Conservation (phyloP, 176 grass and related monocot genomes). For the Zea luxurians region DNA sequence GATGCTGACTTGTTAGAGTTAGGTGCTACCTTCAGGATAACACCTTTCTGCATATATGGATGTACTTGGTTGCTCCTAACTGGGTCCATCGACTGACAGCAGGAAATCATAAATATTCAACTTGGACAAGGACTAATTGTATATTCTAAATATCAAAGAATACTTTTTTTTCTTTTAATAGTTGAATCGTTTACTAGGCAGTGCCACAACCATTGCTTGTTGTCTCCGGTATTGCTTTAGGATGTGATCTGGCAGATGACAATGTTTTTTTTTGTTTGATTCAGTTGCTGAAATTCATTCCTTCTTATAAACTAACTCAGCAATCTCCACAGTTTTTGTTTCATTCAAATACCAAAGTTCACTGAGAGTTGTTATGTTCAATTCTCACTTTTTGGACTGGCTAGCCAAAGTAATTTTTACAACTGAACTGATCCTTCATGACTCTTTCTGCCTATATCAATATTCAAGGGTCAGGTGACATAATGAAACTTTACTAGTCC, state of each 20-base stretch:
- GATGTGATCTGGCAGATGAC: not conserved
- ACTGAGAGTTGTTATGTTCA: not conserved
- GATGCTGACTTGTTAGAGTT: conserved; percentile 35
- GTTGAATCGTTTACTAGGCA: too few relatives aligned
- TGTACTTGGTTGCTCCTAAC: conserved; percentile 19
- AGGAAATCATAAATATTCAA: conserved; percentile 15
- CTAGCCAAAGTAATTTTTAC: conserved; percentile 22
- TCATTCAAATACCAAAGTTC: not conserved
- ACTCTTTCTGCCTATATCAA: not conserved
- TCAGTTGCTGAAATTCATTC: not conserved
- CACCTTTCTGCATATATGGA: conserved; percentile 25
- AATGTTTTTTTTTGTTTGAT: not conserved
- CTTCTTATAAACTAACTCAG: too few relatives aligned
- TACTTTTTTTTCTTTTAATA: not conserved
- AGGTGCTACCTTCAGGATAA: conserved; percentile 28
- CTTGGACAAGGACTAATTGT: not conserved
- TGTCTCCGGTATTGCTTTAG: conserved; percentile 3
- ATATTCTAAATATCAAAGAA: not conserved
- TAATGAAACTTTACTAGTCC: conserved; percentile 1
- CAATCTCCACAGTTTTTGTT: not conserved
- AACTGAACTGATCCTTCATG: conserved; percentile 4
- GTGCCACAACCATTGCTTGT: not conserved
- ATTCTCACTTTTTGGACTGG: not conserved
- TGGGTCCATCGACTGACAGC: not conserved
- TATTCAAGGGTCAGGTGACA: not conserved